Percentiles rank a stretch among this genome's conserved stretches.
Conservation (phyloP, 805 yeast genomes). For the Zygosaccharomyces pseudorouxii region DNA sequence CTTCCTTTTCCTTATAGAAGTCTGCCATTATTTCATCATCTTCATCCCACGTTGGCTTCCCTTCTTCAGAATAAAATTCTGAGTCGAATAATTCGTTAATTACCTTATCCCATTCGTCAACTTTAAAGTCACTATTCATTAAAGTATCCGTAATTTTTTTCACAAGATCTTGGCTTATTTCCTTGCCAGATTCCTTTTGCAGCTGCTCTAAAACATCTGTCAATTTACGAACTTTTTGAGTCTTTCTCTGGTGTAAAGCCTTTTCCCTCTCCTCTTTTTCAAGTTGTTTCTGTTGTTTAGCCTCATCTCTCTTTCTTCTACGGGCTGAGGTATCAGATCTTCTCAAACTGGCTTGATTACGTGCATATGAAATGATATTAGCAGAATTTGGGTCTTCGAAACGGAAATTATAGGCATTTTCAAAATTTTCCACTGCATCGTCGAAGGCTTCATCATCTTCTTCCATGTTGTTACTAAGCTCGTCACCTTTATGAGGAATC, state of each 20-base stretch:
- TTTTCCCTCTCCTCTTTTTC: conserved; percentile 54
- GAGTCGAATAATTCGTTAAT: conserved; percentile 85
- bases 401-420: conserved; percentile 89
- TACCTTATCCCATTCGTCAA: conserved; percentile 84
- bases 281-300: conserved; percentile 48
- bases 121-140: conserved; percentile 83
- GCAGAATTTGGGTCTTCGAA: conserved; percentile 89
- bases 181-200: conserved; percentile 42
- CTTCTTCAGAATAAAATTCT: conserved; percentile 61
- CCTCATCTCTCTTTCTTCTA: conserved; percentile 74
- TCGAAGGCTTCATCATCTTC: conserved; percentile 83
- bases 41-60: conserved; percentile 64
- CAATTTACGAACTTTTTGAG: conserved; percentile 69
- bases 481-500: conserved; percentile 72
- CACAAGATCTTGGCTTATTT: conserved; percentile 51
- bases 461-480: conserved; percentile 50
- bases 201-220: conserved; percentile 53
- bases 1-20: conserved; percentile 39
- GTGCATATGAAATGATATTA: conserved; percentile 90
- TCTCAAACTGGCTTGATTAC: conserved; percentile 88
- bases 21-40: conserved; percentile 51
- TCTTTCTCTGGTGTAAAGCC: conserved; percentile 65
- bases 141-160: conserved; percentile 69
- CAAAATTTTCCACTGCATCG: conserved; percentile 85
- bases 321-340: conserved; percentile 70